Evolutionary conservation across 2,329 filamentous ascomycete species (phyloP).

Genomic region (Coniochaeta pulveracea): DNA sequence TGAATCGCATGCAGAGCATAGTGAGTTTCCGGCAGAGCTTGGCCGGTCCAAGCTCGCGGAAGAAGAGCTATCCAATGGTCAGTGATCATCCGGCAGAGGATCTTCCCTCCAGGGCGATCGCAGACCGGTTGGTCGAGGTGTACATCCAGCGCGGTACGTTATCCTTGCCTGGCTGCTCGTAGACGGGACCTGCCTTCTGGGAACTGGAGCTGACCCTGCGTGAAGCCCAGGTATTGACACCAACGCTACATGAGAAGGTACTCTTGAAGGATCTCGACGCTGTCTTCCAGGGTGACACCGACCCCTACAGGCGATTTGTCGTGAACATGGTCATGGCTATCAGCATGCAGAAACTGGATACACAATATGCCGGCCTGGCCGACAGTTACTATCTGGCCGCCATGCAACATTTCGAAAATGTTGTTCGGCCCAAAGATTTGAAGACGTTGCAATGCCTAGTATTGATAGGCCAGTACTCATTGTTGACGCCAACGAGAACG

Average conservation of each 20-base stretch:
- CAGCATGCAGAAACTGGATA: constrained; percentile 83
- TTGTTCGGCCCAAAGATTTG: constrained; percentile 79
- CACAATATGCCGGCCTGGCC: constrained; percentile 82
- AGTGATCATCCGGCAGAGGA: constrained; percentile 70
- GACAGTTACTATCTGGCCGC: constrained; percentile 93
- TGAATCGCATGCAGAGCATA: constrained; percentile 55
- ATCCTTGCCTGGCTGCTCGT: constrained; percentile 2
- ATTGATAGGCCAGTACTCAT: constrained; percentile 81
- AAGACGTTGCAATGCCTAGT: constrained; percentile 83
- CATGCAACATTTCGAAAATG: constrained; percentile 70
- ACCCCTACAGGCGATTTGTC: constrained; percentile 80
- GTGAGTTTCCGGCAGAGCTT: constrained; percentile 38
- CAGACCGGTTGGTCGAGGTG: constrained; percentile 69
- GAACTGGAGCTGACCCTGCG: constrained; percentile 4
- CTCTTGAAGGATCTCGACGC: constrained; percentile 68
- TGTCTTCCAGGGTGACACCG: constrained; percentile 64
- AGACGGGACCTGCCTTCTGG: background rate
- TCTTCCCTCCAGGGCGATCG: constrained; percentile 63
- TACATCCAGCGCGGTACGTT: constrained; percentile 71
- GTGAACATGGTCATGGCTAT: constrained; percentile 89
- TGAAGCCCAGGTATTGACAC: constrained; percentile 77
- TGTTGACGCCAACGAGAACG: constrained; percentile 82
- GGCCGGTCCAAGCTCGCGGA: constrained; percentile 43
- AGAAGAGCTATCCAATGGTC: constrained; percentile 83
- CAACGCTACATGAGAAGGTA: constrained; percentile 72